Conservation (phyloP, 495 filamentous ascomycete genomes). For the Thozetella sp. region DNA sequence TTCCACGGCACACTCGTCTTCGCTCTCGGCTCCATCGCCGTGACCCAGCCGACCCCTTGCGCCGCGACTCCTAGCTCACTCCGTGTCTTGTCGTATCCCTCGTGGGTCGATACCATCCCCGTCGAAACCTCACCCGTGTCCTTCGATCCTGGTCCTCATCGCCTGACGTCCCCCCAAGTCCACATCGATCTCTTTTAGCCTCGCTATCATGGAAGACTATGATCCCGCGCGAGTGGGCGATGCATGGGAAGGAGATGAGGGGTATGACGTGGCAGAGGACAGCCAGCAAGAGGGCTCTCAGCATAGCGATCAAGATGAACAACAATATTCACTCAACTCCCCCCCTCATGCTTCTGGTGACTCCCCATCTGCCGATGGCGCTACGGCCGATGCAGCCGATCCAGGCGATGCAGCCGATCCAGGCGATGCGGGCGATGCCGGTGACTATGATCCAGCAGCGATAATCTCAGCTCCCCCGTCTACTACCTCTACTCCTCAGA, state of each 20-base stretch:
- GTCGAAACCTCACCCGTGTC: no score
- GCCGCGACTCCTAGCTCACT: no score
- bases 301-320: constrained; percentile 44
- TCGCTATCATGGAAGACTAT: constrained; percentile 36
- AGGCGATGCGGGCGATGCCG: constrained; percentile 51
- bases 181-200: background rate
- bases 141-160: background rate
- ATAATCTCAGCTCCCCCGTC: constrained; percentile 25
- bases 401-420: no score
- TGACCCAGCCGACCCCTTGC: no score
- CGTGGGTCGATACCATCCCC: no score
- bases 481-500: constrained; percentile 20
- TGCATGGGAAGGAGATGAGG: constrained; percentile 50
- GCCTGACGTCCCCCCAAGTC: background rate
- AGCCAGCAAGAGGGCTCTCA: constrained; percentile 53
- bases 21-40: background rate
- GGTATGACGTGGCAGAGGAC: constrained; percentile 51
- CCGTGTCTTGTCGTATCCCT: no score
- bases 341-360: constrained; percentile 46
- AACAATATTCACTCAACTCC: constrained; percentile 46
- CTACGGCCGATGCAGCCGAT: constrained; percentile 46
- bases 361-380: constrained; percentile 32
- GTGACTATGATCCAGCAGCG: constrained; percentile 53
- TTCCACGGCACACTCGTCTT: no score
- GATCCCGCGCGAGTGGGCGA: constrained; percentile 30